Base-by-base conservation (phyloP, 2,329 filamentous ascomycete species). In the Verticillium tricorpus region DNA sequence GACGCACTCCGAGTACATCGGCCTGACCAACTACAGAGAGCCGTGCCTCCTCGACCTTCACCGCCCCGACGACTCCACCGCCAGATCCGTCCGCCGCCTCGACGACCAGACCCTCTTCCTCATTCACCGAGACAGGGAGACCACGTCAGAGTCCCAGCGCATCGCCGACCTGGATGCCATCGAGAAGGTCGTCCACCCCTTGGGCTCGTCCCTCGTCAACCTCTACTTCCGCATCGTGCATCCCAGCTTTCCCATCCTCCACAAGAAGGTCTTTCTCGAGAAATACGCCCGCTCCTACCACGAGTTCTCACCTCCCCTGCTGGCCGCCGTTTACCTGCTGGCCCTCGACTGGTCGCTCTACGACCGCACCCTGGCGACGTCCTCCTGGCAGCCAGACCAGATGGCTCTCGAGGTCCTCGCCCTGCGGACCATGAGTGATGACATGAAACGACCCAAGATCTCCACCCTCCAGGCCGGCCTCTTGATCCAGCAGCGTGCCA, bases 161-260 rank as follows among this genome's bases (percentile, higher is more conserved):
- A 72, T 76, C 19, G 71, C 73, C 9, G 74, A 77, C 37, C 66
- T 76, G 15, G 78, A 80, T 66, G 80, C 82, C 34, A 82, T 90
- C 61, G 87, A 90, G 70, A 79, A 81, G 32, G 78, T 86, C 45
- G 85, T 91, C 5, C 81, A 82, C 28, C 85, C 87, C 4, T 82
- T 90, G 66, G 88, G 88, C 19, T 80, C 81, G 57, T 82, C 82
- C 9, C 74, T 91, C 56, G 80, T 91, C 65, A 85, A 88, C 66
- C 78, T 90, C 22, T 91, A 90, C 75, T 90, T 90, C 70, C 77
- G 83, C 31, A 82, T 85, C 45, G 79, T 87, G 9, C 85, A 87
- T 65, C 84, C 84, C 0, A 80, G 78, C 61, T 86, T 84, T 66
- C 85, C 85, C 1, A 80, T 87, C 56, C 70, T 87, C 3, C 83